Conservation (phyloP, 306 rosid genomes). For the Morella rubra region DNA sequence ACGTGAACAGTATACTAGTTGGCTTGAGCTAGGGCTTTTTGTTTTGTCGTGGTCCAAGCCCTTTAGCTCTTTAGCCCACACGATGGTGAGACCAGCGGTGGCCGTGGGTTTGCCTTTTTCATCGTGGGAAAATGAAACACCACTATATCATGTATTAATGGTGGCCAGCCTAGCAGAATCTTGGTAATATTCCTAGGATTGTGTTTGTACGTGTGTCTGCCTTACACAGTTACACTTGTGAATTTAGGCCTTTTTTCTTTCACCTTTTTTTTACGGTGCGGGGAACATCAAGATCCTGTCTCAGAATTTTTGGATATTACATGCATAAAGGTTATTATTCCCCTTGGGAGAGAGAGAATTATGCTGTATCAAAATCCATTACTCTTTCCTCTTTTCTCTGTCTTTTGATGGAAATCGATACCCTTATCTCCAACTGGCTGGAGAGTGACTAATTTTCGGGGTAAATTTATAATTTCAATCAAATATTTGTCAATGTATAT, state of each 20-base stretch:
- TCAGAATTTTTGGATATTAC: conserved; percentile 12
- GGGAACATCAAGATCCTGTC: neutral
- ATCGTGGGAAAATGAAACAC: conserved; percentile 27
- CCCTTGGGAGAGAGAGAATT: conserved; percentile 1
- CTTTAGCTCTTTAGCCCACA: conserved; percentile 23
- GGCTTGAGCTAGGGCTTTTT: conserved; percentile 19
- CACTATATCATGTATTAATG: conserved; percentile 21
- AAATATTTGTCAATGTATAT: too few species aligned
- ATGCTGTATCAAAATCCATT: conserved; percentile 8
- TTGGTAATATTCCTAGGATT: conserved; percentile 40
- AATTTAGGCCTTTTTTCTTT: conserved; percentile 10
- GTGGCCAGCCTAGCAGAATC: conserved; percentile 54
- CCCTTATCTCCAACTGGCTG: conserved; percentile 2
- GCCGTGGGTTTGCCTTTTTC: conserved; percentile 28
- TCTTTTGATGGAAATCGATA: neutral
- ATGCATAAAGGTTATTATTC: conserved; percentile 4
- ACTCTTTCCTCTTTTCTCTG: neutral
- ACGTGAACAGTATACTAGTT: conserved; percentile 12
- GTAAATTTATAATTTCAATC: too few species aligned
- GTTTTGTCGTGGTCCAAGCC: conserved; percentile 48
- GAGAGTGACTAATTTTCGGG: neutral
- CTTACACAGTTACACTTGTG: conserved; percentile 23
- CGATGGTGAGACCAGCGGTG: conserved; percentile 53
- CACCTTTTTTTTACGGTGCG: neutral
- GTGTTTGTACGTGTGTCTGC: conserved; percentile 11